Evolutionary conservation across 2,329 filamentous ascomycete species (phyloP).

Genomic region (Stachybotrys echinatus): DNA sequence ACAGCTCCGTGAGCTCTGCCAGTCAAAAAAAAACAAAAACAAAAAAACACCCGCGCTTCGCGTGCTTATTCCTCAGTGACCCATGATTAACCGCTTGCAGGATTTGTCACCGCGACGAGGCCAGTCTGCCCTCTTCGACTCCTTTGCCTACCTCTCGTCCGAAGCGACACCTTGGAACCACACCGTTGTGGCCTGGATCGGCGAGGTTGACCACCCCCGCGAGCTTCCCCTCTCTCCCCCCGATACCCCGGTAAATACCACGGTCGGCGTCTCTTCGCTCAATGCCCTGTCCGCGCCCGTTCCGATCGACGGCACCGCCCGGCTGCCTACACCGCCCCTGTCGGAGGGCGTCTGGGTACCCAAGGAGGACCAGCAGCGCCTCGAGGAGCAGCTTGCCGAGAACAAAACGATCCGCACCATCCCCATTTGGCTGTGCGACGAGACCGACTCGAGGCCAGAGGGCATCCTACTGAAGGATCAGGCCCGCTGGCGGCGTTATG

Average conservation of each 20-base stretch:
- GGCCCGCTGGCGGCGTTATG: conserved; percentile 80
- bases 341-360: conserved; percentile 67
- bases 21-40: background rate
- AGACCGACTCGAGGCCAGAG: conserved; percentile 59
- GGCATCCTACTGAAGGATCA: conserved; percentile 78
- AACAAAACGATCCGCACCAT: conserved; percentile 73
- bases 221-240: conserved; percentile 39
- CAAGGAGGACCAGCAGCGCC: conserved; percentile 61
- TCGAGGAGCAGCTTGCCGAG: conserved; percentile 70
- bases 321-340: conserved; percentile 51
- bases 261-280: conserved; percentile 48
- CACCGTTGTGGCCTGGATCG: conserved; percentile 90
- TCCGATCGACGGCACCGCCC: conserved; percentile 59
- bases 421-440: conserved; percentile 85
- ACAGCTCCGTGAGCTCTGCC: background rate
- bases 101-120: conserved; percentile 73
- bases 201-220: conserved; percentile 62
- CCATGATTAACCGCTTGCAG: conserved; percentile 34
- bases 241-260: conserved; percentile 37
- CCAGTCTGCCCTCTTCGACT: conserved; percentile 88
- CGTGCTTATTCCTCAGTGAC: no score
- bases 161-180: conserved; percentile 82
- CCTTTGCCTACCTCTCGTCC: conserved; percentile 84
- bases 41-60: no score
- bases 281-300: conserved; percentile 78